Base-by-base conservation (phyloP, 106 monocot species). In the Apostasia shenzhenica region DNA sequence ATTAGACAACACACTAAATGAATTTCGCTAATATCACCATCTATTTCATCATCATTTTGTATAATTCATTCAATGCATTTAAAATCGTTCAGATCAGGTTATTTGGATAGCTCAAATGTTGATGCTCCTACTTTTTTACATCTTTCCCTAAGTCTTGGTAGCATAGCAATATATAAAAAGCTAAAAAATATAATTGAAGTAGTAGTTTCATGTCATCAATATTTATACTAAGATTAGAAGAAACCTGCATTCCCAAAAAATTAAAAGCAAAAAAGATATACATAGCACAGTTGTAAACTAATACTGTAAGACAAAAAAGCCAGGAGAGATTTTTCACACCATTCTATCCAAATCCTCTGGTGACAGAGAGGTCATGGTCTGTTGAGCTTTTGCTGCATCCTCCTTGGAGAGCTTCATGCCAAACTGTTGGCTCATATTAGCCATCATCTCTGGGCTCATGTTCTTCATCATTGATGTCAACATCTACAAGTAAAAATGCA, bases 391-490 rank as follows among this genome's bases (percentile, higher is more conserved):
- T 50, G 76, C 81, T 43, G 90, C 99, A 59, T 99, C 92, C 58
- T 99, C 92, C 67, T 81, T 93, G 8, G 92, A 90, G 5, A 99
- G 76, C 70, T 93, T 99, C 81, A 99, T 78, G 0, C 92, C 99
- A 73, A 90, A 93, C 64, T 90, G 89, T 62, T 90, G 80, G 8
- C 99, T 83, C 92, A 99, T 99, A 67, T 70, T 83, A 69, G 83
- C 72, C 90, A 99, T 93, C 87, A 90, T 92, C 70, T 99, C 99
- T 53, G 99, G 99, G 58, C 77, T 93, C 80, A 99, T 93, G 55
- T 82, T 93, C 78, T 87, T 87, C 90, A 99, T 87, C 99, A 99
- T 93, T 45, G 86, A 81, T 59, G 87, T 67, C 75, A 93, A 85
- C 99, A 93, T 93, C 99, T 99, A 80, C 41, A 70, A 72, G 59